Evolutionary conservation across 441 rosid genomes (phyloP).

Genomic region (Croton laevigatus): DNA sequence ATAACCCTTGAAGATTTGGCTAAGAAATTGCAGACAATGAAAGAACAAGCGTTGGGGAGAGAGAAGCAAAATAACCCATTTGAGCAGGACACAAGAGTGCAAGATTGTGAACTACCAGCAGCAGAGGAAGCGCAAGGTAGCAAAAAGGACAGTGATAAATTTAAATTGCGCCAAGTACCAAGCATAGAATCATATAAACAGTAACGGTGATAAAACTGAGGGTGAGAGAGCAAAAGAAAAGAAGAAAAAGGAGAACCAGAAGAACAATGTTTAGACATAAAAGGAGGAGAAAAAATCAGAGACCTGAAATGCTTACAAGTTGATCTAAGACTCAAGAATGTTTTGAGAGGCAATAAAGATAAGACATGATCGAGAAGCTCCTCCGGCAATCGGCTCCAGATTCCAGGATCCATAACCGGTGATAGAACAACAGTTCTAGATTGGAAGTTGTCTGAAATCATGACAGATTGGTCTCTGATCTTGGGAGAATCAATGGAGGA

Average conservation of each 20-base stretch:
- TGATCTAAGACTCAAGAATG: constrained; percentile 52
- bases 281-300: constrained; percentile 49
- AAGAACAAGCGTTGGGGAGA: constrained; percentile 43
- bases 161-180: constrained; percentile 52
- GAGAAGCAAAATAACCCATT: constrained; percentile 71
- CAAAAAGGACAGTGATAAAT: constrained; percentile 39
- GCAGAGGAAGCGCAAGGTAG: constrained; percentile 27
- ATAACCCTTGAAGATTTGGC: constrained; percentile 55
- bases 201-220: constrained; percentile 50
- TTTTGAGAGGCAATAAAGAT: constrained; percentile 55
- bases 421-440: neutral
- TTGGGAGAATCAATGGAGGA: neutral
- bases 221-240: constrained; percentile 74
- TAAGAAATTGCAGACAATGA: constrained; percentile 61
- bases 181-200: constrained; percentile 54
- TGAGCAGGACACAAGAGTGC: constrained; percentile 50
- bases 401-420: constrained; percentile 56
- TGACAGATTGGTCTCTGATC: neutral
- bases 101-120: constrained; percentile 20
- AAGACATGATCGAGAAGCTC: constrained; percentile 65
- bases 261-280: constrained; percentile 51
- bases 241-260: constrained; percentile 49
- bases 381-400: constrained; percentile 70
- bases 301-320: constrained; percentile 62
- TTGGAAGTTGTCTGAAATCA: neutral